Conservation (phyloP, 2,329 filamentous ascomycete species). For the Colletotrichum sp. region DNA sequence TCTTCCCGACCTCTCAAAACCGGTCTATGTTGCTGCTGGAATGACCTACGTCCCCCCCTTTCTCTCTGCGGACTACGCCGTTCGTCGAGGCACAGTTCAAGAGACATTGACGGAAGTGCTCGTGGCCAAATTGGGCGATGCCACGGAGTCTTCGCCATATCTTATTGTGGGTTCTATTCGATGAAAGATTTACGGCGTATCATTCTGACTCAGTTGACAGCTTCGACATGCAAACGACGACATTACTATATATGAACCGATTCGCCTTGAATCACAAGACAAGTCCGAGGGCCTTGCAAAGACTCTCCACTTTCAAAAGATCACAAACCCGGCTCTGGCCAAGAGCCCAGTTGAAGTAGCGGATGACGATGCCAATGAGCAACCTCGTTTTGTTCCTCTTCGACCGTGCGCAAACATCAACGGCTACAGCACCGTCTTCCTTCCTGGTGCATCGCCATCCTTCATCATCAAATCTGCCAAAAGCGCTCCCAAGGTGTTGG, state of each 20-base stretch:
- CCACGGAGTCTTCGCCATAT: conserved; percentile 72
- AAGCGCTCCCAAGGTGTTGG: conserved; percentile 76
- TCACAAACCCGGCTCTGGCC: conserved; percentile 71
- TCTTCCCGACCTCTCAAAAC: conserved; percentile 73
- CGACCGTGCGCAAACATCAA: conserved; percentile 68
- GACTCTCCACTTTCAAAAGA: conserved; percentile 77
- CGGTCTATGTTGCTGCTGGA: conserved; percentile 77
- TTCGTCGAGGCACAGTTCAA: conserved; percentile 72
- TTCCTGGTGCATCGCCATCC: conserved; percentile 79
- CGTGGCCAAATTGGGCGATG: conserved; percentile 84
- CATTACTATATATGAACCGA: conserved; percentile 85
- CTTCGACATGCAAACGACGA: conserved; percentile 82
- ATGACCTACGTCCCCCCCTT: conserved; percentile 79
- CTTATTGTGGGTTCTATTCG: conserved; percentile 68
- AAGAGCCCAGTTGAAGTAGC: conserved; percentile 54
- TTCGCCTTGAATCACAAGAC: conserved; percentile 51
- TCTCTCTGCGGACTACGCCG: conserved; percentile 73
- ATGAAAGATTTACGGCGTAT: not conserved
- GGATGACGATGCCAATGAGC: conserved; percentile 55
- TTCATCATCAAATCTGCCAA: conserved; percentile 86
- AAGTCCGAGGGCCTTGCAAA: conserved; percentile 50
- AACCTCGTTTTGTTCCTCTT: conserved; percentile 57
- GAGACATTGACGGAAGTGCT: conserved; percentile 81
- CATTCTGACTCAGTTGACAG: conserved; percentile 43
- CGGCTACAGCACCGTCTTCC: conserved; percentile 81